Evolutionary conservation across 768 basidiomycete genomes (phyloP), one percentile per base, ranked within the genome.

Genomic region (Boletus vermiculosoides): DNA sequence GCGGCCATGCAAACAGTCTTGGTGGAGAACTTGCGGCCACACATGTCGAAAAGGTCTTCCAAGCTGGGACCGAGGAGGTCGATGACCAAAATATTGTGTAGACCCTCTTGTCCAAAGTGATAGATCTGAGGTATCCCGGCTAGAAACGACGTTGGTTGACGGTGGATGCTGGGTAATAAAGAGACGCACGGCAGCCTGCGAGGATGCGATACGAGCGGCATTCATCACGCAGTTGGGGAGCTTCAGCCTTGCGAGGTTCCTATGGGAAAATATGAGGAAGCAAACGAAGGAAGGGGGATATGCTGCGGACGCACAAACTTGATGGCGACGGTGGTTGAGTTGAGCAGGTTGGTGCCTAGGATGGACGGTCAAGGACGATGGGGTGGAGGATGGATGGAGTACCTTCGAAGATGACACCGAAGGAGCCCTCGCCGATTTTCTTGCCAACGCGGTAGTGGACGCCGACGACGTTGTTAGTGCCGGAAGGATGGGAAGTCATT

Each of bases 1-100:
- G 97, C 97, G 37, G 94, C 92, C 94, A 98, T 96, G 75, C 94
- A 97, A 37, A 97, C 95, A 30, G 97, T 98, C 83, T 99, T 98
- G 76, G 91, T 88, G 59, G 88, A 88, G 76, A 99, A 98, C 74
- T 97, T 98, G 64, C 97, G 86, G 4, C 93, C 92, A 68, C 97
- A 99, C 91, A 98, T 95, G 76, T 99, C 97, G 71, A 99, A 99
- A 53, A 99, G 79, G 73, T 99, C 97, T 75, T 99, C 97, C 60
- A 99, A 74, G 71, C 91, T 94, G 12, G 96, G 96, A 4, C 97
- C 97, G 34, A 99, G 83, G 36, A 99, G 83, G 77, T 99, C 97
- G 67, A 99, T 98, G 63, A 99, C 95, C 59, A 99, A 85, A 62
- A 99, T 95, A 69, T 99, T 98, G 78, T 99, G 95, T 30, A 98